Evolutionary conservation across 1,139 yeast genomes (phyloP).

Genomic region (Protomyces inouyei): DNA sequence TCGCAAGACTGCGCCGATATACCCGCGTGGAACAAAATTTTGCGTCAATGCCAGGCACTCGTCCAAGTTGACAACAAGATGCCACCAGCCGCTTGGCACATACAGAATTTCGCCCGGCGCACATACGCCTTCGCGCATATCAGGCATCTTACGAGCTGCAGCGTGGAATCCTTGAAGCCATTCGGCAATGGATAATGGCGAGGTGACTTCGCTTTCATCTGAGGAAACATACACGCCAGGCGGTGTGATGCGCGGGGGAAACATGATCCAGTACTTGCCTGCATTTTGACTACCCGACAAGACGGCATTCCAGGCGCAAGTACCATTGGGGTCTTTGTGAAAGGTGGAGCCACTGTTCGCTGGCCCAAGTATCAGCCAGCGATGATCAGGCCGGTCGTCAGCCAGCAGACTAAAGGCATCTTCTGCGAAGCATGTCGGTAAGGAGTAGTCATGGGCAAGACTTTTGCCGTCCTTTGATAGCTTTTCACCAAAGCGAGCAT

Average conservation of each 20-base stretch:
- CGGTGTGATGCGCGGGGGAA: constrained; percentile 69
- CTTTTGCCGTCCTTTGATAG: constrained; percentile 35
- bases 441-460: constrained; percentile 51
- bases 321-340: constrained; percentile 87
- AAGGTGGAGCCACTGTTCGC: constrained; percentile 77
- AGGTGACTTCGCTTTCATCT: constrained; percentile 83
- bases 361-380: constrained; percentile 87
- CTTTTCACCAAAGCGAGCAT: constrained; percentile 56
- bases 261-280: constrained; percentile 78
- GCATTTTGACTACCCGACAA: constrained; percentile 50
- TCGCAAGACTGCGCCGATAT: constrained; percentile 50
- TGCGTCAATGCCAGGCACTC: constrained; percentile 79
- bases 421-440: constrained; percentile 49
- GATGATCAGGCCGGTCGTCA: constrained; percentile 72
- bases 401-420: constrained; percentile 41
- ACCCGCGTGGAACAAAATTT: constrained; percentile 69
- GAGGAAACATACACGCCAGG: constrained; percentile 76
- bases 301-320: constrained; percentile 86
- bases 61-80: constrained; percentile 74
- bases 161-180: constrained; percentile 83
- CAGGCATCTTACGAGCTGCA: constrained; percentile 46
- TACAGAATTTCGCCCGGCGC: constrained; percentile 79
- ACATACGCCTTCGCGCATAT: constrained; percentile 64
- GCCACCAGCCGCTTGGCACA: constrained; percentile 98
- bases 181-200: constrained; percentile 85